Base-by-base conservation (phyloP, 1,284 basidiomycete species). In the Ustilago shanxiensis region DNA sequence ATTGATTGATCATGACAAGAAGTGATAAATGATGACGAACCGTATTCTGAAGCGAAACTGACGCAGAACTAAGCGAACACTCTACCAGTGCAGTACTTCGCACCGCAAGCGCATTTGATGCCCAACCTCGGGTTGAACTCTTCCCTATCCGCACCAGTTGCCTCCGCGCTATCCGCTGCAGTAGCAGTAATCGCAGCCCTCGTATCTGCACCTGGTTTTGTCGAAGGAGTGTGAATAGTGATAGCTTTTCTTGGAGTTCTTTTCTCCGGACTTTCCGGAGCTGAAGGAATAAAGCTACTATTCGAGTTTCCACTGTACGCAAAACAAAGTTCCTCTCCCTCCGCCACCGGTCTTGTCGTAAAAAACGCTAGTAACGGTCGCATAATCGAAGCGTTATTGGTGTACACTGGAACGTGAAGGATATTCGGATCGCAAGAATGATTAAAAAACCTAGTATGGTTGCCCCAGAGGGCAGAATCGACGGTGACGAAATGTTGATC, bases 391-490 rank as follows among this genome's bases (percentile, higher is more conserved):
- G 89, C 87, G 71, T 91, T 91, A 68, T 92, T 90, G 74, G 91
- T 90, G 71, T 93, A 92, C 35, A 91, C 91, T 1, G 92, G 88
- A n/a, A 89, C 88, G 13, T 94, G 89, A 5, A 85, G 85, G 71
- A 93, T 90, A 83, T 96, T 97, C 0, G 95, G 94, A 71, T 93
- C 91, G 82, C 94, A 96, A 18, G 92, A 94, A 81, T 96, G 94
- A 52, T 79, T 80, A 62, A 81, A 77, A 51, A 77, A 83, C 9
- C 81, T 63, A 9, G 80, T 75, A 20, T 78, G 55, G 65, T 83
- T 83, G 50, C 80, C 81, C 56, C 66, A 77, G 0, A 82, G 69
- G 1, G 67, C 71, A 18, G 75, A 75, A 49, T 83, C 81, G 45
- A 83, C 64, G 16, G 66, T 75, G n/a, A 76, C 39, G 5, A 60